phyloP scores from a whole-genome alignment of 495 filamentous ascomycete species.

The Xylaria cubensis region DNA sequence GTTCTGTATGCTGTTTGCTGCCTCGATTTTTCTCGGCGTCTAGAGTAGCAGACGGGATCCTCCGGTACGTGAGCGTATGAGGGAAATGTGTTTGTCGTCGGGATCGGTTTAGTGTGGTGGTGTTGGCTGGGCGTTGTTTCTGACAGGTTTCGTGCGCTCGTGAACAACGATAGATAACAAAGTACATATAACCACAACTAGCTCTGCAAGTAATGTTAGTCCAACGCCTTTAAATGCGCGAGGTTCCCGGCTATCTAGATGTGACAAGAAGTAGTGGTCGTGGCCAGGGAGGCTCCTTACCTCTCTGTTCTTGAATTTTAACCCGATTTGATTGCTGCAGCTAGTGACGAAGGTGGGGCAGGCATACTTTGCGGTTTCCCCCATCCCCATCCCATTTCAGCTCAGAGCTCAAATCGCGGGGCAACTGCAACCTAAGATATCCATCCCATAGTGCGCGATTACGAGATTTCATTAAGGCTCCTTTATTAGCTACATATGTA shows the following conservation, averaged over 20 bases:
- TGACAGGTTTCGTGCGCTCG: constrained; percentile 1
- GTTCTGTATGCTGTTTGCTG: neutral
- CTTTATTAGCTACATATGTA: neutral
- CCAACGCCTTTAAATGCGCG: neutral
- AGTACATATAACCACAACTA: neutral
- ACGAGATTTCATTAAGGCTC: neutral
- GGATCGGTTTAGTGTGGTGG: neutral
- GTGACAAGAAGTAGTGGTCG: neutral
- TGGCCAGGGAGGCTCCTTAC: neutral
- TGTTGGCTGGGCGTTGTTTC: neutral
- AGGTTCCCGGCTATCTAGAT: neutral
- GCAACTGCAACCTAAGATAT: constrained; percentile 13
- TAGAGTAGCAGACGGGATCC: neutral
- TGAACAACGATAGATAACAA: neutral
- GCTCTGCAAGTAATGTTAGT: neutral
- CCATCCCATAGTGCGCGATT: neutral
- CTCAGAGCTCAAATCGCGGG: constrained; percentile 29
- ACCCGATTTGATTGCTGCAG: constrained; percentile 19
- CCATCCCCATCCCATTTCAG: constrained; percentile 5
- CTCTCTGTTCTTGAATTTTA: constrained; percentile 29
- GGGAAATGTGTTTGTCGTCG: neutral
- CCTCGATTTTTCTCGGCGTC: neutral
- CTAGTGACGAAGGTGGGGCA: constrained; percentile 31
- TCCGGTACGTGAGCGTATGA: neutral
- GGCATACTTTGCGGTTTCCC: constrained; percentile 9